Evolutionary conservation across 192 early-diverging fungal species (phyloP).

Genomic region (Neocallimastix lanati): DNA sequence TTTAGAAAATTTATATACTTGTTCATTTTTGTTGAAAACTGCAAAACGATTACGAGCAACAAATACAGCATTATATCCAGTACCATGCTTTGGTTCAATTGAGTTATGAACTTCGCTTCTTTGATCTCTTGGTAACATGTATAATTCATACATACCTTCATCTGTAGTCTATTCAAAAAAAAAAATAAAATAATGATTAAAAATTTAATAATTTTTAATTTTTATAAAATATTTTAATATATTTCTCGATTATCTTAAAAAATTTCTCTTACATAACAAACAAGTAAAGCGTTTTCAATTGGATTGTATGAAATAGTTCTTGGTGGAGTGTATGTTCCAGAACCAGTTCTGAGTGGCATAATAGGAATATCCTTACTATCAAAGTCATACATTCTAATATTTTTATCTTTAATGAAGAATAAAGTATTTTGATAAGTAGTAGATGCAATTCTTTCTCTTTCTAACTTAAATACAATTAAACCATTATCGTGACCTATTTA

Average conservation of each 20-base stretch:
- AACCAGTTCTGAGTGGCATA: conserved; percentile 49
- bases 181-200: too few species aligned
- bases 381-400: conserved; percentile 70
- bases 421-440: conserved; percentile 65
- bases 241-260: too few species aligned
- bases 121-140: conserved; percentile 58
- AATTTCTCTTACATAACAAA: conserved; percentile 35
- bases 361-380: conserved; percentile 57
- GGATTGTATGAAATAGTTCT: conserved; percentile 85
- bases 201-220: too few species aligned
- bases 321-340: conserved; percentile 41
- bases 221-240: too few species aligned
- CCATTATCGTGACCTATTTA: conserved; percentile 87
- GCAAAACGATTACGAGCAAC: conserved; percentile 95
- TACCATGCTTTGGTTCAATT: conserved; percentile 54
- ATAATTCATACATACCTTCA: conserved; percentile 81
- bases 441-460: conserved; percentile 87
- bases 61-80: conserved; percentile 70
- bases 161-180: conserved; percentile 47
- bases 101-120: conserved; percentile 39
- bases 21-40: conserved; percentile 68
- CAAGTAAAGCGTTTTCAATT: conserved; percentile 72
- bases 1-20: conserved; percentile 20
- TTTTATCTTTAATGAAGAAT: conserved; percentile 77
- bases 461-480: conserved; percentile 94